A percentile compares a stretch with the other conserved stretches of the same genome.
Evolutionary conservation across 2,329 filamentous ascomycete species (phyloP).

Genomic region (Paecilomyces sp.): DNA sequence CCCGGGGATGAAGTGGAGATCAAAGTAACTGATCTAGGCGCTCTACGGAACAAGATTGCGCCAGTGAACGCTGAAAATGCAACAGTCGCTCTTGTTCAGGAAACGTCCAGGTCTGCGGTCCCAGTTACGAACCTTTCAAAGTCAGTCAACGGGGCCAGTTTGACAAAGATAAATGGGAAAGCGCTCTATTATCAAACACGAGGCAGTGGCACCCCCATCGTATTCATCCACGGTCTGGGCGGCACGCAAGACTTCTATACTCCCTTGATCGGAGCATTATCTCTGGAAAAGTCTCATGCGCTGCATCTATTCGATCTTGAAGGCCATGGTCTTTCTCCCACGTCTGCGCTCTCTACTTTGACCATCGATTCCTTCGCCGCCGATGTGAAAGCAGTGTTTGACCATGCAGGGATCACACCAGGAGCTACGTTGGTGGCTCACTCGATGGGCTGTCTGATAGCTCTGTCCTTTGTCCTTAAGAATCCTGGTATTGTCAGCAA

Average conservation of each 20-base stretch:
- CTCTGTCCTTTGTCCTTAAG: slow-evolving; percentile 34
- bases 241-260: slow-evolving; percentile 39
- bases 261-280: slow-evolving; percentile 36
- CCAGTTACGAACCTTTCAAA: slow-evolving; percentile 23
- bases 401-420: slow-evolving; percentile 20
- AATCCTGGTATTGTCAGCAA: slow-evolving; percentile 36
- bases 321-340: slow-evolving; percentile 50
- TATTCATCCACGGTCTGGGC: slow-evolving; percentile 53
- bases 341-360: slow-evolving; percentile 36
- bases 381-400: slow-evolving; percentile 37
- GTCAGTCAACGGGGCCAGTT: slow-evolving; percentile 19
- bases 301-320: slow-evolving; percentile 48
- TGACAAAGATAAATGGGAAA: slow-evolving; percentile 37
- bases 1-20: slow-evolving; percentile 37
- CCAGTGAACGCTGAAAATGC: slow-evolving; percentile 14
- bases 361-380: slow-evolving; percentile 38
- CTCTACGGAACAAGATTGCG: slow-evolving; percentile 35
- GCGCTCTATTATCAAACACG: slow-evolving; percentile 30
- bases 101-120: slow-evolving; percentile 13
- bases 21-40: slow-evolving; percentile 36
- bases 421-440: slow-evolving; percentile 43
- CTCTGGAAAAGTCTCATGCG: slow-evolving; percentile 20
- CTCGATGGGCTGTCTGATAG: slow-evolving; percentile 46
- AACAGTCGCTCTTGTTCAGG: slow-evolving; percentile 14
- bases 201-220: slow-evolving; percentile 25